Percentiles rank a stretch among this genome's conserved stretches.
These are phyloP conservation scores for Suillus occidentalis DNA, from an alignment of 768 basidiomycete species.

Conservation along the genomic window DNA sequence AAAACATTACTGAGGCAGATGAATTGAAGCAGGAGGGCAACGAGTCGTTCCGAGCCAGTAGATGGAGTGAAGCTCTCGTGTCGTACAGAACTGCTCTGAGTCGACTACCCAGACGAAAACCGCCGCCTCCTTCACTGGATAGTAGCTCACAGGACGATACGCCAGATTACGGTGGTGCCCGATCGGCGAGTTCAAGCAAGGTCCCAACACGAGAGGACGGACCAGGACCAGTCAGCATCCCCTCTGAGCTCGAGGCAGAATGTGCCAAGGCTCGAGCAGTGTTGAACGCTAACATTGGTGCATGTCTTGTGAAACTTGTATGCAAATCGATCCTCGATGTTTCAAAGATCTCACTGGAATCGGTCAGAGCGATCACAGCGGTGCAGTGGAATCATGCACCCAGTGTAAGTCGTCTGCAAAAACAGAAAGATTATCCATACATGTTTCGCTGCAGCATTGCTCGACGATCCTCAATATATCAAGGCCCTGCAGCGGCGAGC, in stretches of 20 bases:
- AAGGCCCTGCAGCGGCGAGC: slow-evolving; percentile 93
- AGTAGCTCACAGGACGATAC: slow-evolving; percentile 24
- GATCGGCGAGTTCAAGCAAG: slow-evolving; percentile 12
- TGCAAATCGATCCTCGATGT: slow-evolving; percentile 24
- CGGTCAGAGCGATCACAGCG: slow-evolving; percentile 70
- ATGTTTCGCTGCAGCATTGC: slow-evolving; percentile 57
- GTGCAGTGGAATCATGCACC: slow-evolving; percentile 78
- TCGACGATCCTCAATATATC: slow-evolving; percentile 80
- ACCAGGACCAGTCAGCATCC: slow-evolving; percentile 14
- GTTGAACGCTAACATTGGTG: slow-evolving; percentile 85
- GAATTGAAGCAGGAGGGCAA: slow-evolving; percentile 78
- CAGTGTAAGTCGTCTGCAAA: slow-evolving; percentile 47
- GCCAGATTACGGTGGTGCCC: neutral
- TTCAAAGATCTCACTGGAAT: slow-evolving; percentile 1
- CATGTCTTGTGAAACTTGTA: slow-evolving; percentile 80
- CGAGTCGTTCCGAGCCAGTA: slow-evolving; percentile 58
- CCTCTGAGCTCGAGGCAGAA: slow-evolving; percentile 42
- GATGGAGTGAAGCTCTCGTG: slow-evolving; percentile 70
- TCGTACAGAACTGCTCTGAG: slow-evolving; percentile 71
- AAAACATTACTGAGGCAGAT: slow-evolving; percentile 49
- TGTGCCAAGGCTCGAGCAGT: slow-evolving; percentile 65
- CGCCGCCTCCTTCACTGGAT: slow-evolving; percentile 16
- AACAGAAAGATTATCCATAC: neutral
- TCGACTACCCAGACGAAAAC: slow-evolving; percentile 53
- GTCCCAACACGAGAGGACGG: slow-evolving; percentile 15